Conservation (phyloP, 768 basidiomycete species). For the Lactifluus hygrophoroides region DNA sequence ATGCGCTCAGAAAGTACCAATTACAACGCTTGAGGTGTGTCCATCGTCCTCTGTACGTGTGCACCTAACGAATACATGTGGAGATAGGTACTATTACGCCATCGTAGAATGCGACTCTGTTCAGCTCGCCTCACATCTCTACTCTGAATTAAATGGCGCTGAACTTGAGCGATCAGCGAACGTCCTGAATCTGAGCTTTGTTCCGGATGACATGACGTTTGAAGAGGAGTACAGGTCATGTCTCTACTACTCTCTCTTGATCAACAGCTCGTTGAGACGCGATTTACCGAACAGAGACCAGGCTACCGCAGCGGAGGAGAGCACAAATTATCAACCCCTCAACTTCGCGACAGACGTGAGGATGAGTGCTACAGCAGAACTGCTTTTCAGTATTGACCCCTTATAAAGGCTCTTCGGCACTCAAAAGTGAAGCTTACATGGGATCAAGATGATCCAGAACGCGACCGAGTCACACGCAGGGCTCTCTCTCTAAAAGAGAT, state of each 20-base stretch:
- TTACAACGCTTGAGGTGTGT: constrained; percentile 82
- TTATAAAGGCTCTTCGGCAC: constrained; percentile 87
- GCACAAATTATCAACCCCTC: constrained; percentile 55
- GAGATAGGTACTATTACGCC: constrained; percentile 90
- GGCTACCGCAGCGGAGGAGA: constrained; percentile 52
- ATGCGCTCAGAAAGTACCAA: constrained; percentile 84
- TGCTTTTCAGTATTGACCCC: not conserved
- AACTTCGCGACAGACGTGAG: constrained; percentile 92
- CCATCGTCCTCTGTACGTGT: not conserved
- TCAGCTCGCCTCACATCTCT: constrained; percentile 70
- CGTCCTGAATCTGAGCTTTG: constrained; percentile 89
- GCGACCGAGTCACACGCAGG: constrained; percentile 71
- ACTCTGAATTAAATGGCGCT: constrained; percentile 82
- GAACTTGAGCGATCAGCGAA: constrained; percentile 97
- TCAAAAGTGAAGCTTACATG: constrained; percentile 97
- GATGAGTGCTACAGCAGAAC: constrained; percentile 8
- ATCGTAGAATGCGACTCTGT: constrained; percentile 80
- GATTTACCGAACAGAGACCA: constrained; percentile 54
- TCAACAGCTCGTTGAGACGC: not conserved
- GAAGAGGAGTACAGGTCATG: constrained; percentile 62
- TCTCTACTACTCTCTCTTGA: not conserved
- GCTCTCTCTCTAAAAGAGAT: constrained; percentile 75
- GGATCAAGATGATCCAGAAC: constrained; percentile 95
- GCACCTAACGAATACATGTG: not conserved
- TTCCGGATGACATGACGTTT: constrained; percentile 83